Evolutionary conservation across 2,329 filamentous ascomycete genomes (phyloP), one percentile per base, ranked within the genome.

Genomic region (Pseudocercospora musae): DNA sequence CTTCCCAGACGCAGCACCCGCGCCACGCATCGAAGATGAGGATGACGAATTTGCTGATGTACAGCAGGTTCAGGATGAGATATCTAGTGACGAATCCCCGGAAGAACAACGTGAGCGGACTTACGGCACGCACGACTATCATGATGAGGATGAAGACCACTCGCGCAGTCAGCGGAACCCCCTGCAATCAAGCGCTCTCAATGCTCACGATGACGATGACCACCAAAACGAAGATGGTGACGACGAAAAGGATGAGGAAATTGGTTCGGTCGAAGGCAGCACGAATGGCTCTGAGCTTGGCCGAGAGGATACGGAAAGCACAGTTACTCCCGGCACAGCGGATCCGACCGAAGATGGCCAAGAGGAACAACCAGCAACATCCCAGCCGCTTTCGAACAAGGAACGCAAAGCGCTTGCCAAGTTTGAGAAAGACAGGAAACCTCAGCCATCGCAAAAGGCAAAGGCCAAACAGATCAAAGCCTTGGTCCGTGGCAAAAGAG

Each of bases 401-500:
- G 78, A 79, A 64, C 69, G 68, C 40, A 66, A 67, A 57, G 44
- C 66, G 23, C 46, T 62, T 42, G 64, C 58, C 18, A 31, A 62
- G 6, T 46, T 65, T 33, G 56, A 62, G n/a, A 61, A 65, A n/a
- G 42, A 66, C 62, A 59, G 66, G 37, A 56, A 62, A 33, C 64
- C 63, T 55, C 59, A 60, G 21, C 50, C 70, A 65, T 58, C 62
- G 62, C 58, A 66, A n/a, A 60, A 60, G 37, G 54, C 62, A 20
- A 66, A 64, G 60, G 53, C 57, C 52, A 66, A 60, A 33, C 58
- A 64, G 59, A 55, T 68, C 56, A 55, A 62, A 33, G 56, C 25
- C 18, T 54, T 59, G 31, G 66, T 56, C 72, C 87, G 93, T 61
- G 92, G 92, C 29, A 92, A 96, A 75, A 87, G 86, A 62, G 84